phyloP scores from a whole-genome alignment of 2,329 filamentous ascomycete genomes.

The Venturia asperata region DNA sequence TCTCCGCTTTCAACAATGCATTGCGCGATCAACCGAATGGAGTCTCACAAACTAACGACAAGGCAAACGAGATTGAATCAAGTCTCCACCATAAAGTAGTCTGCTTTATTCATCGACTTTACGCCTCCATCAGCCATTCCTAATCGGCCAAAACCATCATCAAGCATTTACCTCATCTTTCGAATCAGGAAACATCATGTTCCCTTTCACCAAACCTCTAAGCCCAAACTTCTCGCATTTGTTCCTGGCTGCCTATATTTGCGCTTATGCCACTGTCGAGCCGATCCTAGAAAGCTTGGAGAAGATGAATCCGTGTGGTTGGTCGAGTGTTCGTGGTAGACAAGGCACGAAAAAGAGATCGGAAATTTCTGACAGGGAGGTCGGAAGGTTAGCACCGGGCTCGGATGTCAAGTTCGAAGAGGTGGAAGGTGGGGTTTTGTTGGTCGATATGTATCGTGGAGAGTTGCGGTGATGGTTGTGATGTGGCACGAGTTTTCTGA shows the following conservation, averaged over 20 bases:
- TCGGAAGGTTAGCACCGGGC: neutral
- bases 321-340: neutral
- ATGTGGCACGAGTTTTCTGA: too few relatives aligned
- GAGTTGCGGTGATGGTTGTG: neutral
- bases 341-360: neutral
- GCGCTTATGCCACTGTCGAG: neutral
- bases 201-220: neutral
- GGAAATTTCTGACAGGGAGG: neutral
- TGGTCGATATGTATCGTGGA: neutral
- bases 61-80: neutral
- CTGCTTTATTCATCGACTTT: neutral
- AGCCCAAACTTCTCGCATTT: constrained; percentile 2
- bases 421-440: neutral
- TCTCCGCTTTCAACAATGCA: neutral
- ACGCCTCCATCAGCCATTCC: neutral
- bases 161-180: neutral
- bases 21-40: neutral
- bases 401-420: neutral
- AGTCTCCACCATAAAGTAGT: neutral
- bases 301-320: neutral
- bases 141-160: neutral
- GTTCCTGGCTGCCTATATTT: neutral
- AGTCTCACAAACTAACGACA: neutral
- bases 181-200: neutral
- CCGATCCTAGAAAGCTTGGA: neutral